phyloP scores from a whole-genome alignment of 2,329 filamentous ascomycete genomes.

The Epichloe bromicola region DNA sequence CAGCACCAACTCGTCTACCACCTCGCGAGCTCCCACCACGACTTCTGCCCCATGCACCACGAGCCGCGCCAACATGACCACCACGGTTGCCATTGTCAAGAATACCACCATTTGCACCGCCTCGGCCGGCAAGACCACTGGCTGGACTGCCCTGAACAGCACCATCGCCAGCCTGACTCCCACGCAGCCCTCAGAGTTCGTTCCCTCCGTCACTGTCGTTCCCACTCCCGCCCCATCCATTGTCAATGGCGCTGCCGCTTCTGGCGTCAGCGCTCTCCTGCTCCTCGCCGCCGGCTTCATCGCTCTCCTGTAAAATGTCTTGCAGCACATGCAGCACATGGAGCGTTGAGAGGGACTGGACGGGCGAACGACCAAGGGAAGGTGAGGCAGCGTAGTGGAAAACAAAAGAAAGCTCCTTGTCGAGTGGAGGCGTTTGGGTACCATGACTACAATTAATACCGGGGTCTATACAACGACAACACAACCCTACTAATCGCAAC shows the following conservation, averaged over 20 bases:
- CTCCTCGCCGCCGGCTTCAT: slow-evolving; percentile 22
- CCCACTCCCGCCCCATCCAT: slow-evolving; percentile 12
- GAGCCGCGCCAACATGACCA: slow-evolving; percentile 10
- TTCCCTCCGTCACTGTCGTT: slow-evolving; percentile 7
- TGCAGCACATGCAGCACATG: not conserved
- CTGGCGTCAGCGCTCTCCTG: slow-evolving; percentile 23
- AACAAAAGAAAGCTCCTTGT: slow-evolving; percentile 9
- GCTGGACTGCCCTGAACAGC: slow-evolving; percentile 20
- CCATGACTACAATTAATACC: slow-evolving; percentile 3
- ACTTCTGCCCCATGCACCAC: slow-evolving; percentile 14
- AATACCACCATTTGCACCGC: not conserved
- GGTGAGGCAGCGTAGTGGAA: not conserved
- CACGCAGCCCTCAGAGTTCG: slow-evolving; percentile 12
- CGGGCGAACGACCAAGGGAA: too few relatives aligned
- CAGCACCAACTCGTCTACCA: slow-evolving; percentile 10
- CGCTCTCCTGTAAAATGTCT: slow-evolving; percentile 20
- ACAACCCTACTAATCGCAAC: slow-evolving; percentile 13
- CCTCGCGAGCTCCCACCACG: slow-evolving; percentile 14
- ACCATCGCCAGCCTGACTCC: slow-evolving; percentile 16
- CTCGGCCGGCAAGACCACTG: slow-evolving; percentile 14
- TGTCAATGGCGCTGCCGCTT: slow-evolving; percentile 17
- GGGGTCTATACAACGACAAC: slow-evolving; percentile 4
- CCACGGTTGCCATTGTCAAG: slow-evolving; percentile 8
- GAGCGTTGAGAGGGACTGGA: not conserved
- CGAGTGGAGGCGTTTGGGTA: slow-evolving; percentile 13